Percentiles rank a stretch among this genome's conserved stretches.
phyloP scores from a whole-genome alignment of 2,329 filamentous ascomycete genomes.

The Cladosporium velox region DNA sequence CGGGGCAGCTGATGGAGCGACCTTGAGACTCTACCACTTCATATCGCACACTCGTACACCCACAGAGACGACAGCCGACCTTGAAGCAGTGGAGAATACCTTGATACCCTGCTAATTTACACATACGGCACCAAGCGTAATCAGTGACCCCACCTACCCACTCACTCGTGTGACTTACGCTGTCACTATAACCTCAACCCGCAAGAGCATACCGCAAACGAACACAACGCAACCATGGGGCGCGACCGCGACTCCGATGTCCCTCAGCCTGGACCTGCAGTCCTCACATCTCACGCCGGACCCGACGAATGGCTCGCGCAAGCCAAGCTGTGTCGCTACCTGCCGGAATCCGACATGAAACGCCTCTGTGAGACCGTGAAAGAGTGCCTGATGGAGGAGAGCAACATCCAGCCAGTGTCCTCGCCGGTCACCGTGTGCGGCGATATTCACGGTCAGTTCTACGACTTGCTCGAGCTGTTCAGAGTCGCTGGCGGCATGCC shows the following conservation, averaged over 20 bases:
- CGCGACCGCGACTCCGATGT: slow-evolving; percentile 58
- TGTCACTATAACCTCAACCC: slow-evolving; percentile 18
- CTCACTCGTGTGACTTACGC: slow-evolving; percentile 22
- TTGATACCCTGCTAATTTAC: neutral
- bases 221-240: slow-evolving; percentile 42
- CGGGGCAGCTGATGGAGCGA: neutral
- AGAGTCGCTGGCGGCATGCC: slow-evolving; percentile 96
- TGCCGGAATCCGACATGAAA: slow-evolving; percentile 97
- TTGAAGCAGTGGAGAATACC: neutral
- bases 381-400: slow-evolving; percentile 99
- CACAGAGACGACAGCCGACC: neutral
- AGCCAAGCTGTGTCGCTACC: slow-evolving; percentile 95
- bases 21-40: neutral
- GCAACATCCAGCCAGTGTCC: slow-evolving; percentile 96
- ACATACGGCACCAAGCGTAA: neutral
- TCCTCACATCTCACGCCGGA: slow-evolving; percentile 77
- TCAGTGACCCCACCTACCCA: neutral
- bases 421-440: slow-evolving; percentile 97
- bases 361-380: slow-evolving; percentile 98
- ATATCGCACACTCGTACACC: neutral
- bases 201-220: slow-evolving; percentile 3
- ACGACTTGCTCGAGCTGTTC: slow-evolving; percentile 95
- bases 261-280: slow-evolving; percentile 88
- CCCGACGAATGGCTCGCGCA: slow-evolving; percentile 96
- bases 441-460: slow-evolving; percentile 98